Base-by-base conservation (phyloP, 352 stramenopile genomes). In the Phytopythium boreale region DNA sequence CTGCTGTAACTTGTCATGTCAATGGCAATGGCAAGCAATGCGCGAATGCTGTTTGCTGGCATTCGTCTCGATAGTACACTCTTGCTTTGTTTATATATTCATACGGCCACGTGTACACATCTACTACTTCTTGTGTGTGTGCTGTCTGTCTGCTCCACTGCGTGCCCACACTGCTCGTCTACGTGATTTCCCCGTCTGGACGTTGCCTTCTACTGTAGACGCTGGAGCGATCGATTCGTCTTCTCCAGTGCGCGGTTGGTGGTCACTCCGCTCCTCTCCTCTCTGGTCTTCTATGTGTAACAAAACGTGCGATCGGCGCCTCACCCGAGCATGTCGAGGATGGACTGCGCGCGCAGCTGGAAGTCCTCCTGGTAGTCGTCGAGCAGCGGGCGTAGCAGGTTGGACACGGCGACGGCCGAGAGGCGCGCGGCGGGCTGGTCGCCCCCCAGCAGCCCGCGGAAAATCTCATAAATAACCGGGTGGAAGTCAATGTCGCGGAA, bases 401-500 rank as follows among this genome's bases (percentile, higher is more conserved):
- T 69, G 2, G 71, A 75, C n/a, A 87, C 76, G 2, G 61, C 74
- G 37, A 80, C 67, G 9, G 84, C 84, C 26, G 82, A 79, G 63
- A 91, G 77, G 52, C 84, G 80, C n/a, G 79, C 72, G 19, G 60
- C 66, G 17, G 84, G 84, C 10, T 66, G 65, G 24, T 89, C 75
- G 7, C 64, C 50, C 19, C 87, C 71, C 53, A 93, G 69, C 57
- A 93, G 62, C 4, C 80, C 77, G 44, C 75, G 66, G 56, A 93
- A 88, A 59, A 91, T 79, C 56, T 90, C 77, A 75, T 91, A 91
- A 69, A 90, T 80, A 69, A 84, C 62, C 20, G 76, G 77, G n/a
- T 80, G 84, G 68, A 93, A 90, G 63, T 82, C 69, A 62, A 93
- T 89, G 31, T 74, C 67, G 43, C 82, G 82, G 69, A 93, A 90